phyloP scores from a whole-genome alignment of 768 basidiomycete species.

The Scleroderma bovista region DNA sequence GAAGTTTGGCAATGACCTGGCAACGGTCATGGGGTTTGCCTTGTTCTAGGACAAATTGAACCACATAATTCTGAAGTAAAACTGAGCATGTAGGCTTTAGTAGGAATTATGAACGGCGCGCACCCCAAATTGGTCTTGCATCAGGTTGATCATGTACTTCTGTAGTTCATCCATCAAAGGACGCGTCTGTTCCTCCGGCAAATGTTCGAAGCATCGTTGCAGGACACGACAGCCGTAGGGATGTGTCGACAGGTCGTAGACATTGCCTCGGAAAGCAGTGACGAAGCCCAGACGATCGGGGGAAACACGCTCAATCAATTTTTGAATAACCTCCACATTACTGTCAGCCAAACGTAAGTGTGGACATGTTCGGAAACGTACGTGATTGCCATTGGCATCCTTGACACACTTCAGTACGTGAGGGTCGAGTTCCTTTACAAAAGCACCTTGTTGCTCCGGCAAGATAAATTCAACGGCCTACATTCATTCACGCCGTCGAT shows the following conservation, averaged over 20 bases:
- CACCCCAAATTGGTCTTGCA: slow-evolving; percentile 91
- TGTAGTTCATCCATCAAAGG: slow-evolving; percentile 81
- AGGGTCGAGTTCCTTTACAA: slow-evolving; percentile 76
- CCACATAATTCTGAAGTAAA: slow-evolving; percentile 77
- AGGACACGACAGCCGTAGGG: slow-evolving; percentile 94
- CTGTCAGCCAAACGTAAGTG: background rate
- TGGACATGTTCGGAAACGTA: slow-evolving; percentile 34
- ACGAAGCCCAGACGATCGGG: slow-evolving; percentile 76
- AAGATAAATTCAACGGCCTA: slow-evolving; percentile 82
- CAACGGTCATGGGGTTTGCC: slow-evolving; percentile 66
- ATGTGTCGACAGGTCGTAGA: slow-evolving; percentile 78
- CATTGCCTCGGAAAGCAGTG: slow-evolving; percentile 66
- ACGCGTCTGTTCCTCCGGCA: slow-evolving; percentile 62
- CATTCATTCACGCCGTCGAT: slow-evolving; percentile 4
- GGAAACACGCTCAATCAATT: slow-evolving; percentile 75
- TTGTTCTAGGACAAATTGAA: slow-evolving; percentile 87
- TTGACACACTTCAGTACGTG: slow-evolving; percentile 83
- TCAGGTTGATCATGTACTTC: slow-evolving; percentile 60
- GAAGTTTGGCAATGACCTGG: slow-evolving; percentile 61
- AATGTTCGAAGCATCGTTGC: slow-evolving; percentile 85
- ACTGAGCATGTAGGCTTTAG: slow-evolving; percentile 3
- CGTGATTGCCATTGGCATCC: slow-evolving; percentile 93
- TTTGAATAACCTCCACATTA: slow-evolving; percentile 73
- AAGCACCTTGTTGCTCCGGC: slow-evolving; percentile 67
- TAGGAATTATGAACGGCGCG: slow-evolving; percentile 18